phyloP scores from a whole-genome alignment of 1,139 yeast genomes.

The Fermentozyma sake region DNA sequence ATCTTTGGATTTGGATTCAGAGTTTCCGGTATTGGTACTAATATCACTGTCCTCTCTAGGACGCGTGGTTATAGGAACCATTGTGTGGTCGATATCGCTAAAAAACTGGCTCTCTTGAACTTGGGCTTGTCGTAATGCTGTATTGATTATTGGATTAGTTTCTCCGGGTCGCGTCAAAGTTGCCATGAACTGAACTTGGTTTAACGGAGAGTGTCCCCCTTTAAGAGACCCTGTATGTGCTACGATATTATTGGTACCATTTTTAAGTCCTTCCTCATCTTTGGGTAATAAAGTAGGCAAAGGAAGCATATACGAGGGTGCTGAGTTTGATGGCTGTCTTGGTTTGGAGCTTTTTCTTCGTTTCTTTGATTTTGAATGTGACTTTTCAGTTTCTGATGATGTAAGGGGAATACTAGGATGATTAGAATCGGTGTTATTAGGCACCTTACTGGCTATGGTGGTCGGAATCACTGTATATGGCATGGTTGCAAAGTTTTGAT shows the following conservation, averaged over 20 bases:
- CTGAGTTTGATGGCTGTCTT: slow-evolving; percentile 5
- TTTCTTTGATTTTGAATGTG: slow-evolving; percentile 4
- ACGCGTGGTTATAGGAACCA: too few relatives aligned
- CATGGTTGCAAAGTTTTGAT: slow-evolving; percentile 2
- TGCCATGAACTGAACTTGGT: slow-evolving; percentile 2
- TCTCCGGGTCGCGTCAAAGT: slow-evolving; percentile 1
- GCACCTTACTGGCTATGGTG: slow-evolving; percentile 2
- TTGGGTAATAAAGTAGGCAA: slow-evolving; percentile 13
- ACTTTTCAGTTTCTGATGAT: too few relatives aligned
- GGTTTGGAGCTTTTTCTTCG: slow-evolving; percentile 5
- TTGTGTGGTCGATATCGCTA: too few relatives aligned
- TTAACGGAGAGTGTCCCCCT: too few relatives aligned
- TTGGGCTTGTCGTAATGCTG: too few relatives aligned
- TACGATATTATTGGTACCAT: background rate
- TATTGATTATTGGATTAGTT: slow-evolving; percentile 1
- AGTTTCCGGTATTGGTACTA: too few relatives aligned
- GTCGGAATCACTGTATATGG: slow-evolving; percentile 4
- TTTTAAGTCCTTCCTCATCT: slow-evolving; percentile 5
- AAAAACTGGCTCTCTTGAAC: too few relatives aligned
- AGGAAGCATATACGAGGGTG: slow-evolving; percentile 15
- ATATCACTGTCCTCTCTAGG: too few relatives aligned
- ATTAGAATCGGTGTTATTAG: too few relatives aligned
- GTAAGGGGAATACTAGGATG: too few relatives aligned
- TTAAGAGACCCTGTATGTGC: too few relatives aligned
- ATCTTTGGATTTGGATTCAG: too few relatives aligned